Percentiles rank a stretch among this genome's conserved stretches.
Conservation (phyloP, 1,139 yeast genomes). For the Geotrichum cucujoidarum region DNA sequence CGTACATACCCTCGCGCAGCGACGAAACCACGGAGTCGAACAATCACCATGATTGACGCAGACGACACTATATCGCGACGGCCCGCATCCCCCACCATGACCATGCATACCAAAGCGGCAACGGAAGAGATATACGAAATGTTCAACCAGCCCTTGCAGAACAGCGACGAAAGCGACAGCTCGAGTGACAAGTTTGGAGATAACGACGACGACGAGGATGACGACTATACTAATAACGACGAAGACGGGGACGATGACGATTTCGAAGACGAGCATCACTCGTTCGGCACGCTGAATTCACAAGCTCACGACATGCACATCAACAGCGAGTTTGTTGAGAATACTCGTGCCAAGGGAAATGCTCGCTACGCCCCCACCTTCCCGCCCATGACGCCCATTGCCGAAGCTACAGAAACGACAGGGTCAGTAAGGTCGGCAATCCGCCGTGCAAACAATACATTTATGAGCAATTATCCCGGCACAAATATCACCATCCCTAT, state of each 20-base stretch:
- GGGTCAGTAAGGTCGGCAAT: constrained; percentile 21
- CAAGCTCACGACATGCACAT: constrained; percentile 15
- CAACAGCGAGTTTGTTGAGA: constrained; percentile 8
- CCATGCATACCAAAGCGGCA: constrained; percentile 71
- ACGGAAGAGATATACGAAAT: constrained; percentile 68
- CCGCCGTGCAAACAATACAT: constrained; percentile 11
- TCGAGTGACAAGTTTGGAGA: constrained; percentile 6
- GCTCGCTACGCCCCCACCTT: constrained; percentile 10
- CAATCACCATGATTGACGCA: constrained; percentile 9
- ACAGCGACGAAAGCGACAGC: neutral
- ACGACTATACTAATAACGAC: constrained; percentile 15
- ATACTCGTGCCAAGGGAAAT: constrained; percentile 6
- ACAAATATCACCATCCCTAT: constrained; percentile 4
- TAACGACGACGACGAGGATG: constrained; percentile 12
- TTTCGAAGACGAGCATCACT: constrained; percentile 6
- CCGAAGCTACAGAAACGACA: constrained; percentile 32
- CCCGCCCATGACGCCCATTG: constrained; percentile 34
- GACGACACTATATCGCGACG: constrained; percentile 21
- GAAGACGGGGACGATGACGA: constrained; percentile 10
- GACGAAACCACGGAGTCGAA: constrained; percentile 26
- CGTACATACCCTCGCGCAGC: constrained; percentile 3
- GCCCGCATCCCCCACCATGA: constrained; percentile 59
- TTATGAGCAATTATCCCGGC: constrained; percentile 8
- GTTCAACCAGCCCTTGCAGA: constrained; percentile 61
- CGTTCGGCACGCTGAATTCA: constrained; percentile 10